Percentiles rank a stretch among this genome's conserved stretches.
Conservation (phyloP, 2,329 filamentous ascomycete species). For the Stemphylium lycopersici region DNA sequence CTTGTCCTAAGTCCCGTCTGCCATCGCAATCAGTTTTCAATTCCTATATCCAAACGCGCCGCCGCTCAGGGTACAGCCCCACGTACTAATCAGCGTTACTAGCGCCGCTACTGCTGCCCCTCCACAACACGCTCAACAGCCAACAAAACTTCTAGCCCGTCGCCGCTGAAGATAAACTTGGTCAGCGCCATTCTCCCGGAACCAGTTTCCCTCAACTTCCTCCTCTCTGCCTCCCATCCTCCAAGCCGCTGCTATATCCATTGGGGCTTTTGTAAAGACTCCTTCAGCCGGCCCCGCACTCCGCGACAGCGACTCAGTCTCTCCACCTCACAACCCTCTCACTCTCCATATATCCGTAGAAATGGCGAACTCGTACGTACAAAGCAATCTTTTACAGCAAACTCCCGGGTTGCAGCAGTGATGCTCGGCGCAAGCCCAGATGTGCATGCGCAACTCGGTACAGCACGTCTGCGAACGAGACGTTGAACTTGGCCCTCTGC, state of each 20-base stretch:
- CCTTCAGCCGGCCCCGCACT: constrained; percentile 25
- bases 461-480: not conserved
- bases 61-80: constrained; percentile 30
- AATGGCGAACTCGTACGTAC: constrained; percentile 71
- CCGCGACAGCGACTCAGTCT: constrained; percentile 14
- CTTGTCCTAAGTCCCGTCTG: constrained; percentile 6
- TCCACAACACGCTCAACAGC: constrained; percentile 32
- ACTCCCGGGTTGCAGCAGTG: not conserved
- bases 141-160: constrained; percentile 28
- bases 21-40: constrained; percentile 21
- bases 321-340: constrained; percentile 16
- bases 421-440: not conserved
- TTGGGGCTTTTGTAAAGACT: constrained; percentile 17
- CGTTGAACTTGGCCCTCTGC: not conserved
- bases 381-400: not conserved
- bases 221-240: constrained; percentile 5
- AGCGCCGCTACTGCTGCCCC: constrained; percentile 29
- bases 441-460: not conserved
- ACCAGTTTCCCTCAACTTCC: not conserved
- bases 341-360: constrained; percentile 26
- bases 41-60: constrained; percentile 21
- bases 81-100: constrained; percentile 26
- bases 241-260: constrained; percentile 12
- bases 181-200: constrained; percentile 23
- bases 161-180: constrained; percentile 28